These are phyloP conservation scores for Talaromyces sp. DNA, from an alignment of 2,329 filamentous ascomycete genomes.

Conservation along the genomic window DNA sequence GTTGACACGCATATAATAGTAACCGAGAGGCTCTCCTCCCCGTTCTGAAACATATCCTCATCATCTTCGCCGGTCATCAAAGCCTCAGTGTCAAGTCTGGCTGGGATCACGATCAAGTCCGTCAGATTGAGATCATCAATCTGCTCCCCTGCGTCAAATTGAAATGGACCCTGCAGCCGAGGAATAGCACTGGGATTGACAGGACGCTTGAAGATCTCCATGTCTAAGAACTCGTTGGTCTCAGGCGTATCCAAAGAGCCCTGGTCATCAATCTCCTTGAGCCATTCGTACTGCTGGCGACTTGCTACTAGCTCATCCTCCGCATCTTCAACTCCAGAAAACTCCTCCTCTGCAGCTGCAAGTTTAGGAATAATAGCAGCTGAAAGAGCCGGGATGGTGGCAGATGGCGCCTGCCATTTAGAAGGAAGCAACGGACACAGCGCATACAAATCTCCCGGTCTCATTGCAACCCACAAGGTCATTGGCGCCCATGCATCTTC, in stretches of 20 bases:
- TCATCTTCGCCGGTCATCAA: slow-evolving; percentile 50
- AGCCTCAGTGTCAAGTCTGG: slow-evolving; percentile 49
- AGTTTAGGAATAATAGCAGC: slow-evolving; percentile 76
- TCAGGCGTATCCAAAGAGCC: slow-evolving; percentile 43
- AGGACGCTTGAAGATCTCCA: slow-evolving; percentile 56
- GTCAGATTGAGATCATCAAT: slow-evolving; percentile 54
- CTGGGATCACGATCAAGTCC: slow-evolving; percentile 56
- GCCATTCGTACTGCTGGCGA: slow-evolving; percentile 57
- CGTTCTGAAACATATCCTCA: slow-evolving; percentile 36
- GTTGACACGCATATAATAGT: slow-evolving; percentile 57
- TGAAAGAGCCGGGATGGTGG: slow-evolving; percentile 75
- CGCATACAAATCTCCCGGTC: slow-evolving; percentile 86
- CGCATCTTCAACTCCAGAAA: slow-evolving; percentile 26
- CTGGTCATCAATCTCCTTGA: slow-evolving; percentile 52
- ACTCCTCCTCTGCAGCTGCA: slow-evolving; percentile 37
- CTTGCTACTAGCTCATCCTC: slow-evolving; percentile 44
- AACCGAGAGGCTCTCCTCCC: slow-evolving; percentile 50
- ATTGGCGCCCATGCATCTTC: slow-evolving; percentile 80
- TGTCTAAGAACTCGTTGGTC: slow-evolving; percentile 34
- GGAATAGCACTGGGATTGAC: slow-evolving; percentile 52
- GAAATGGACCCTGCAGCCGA: slow-evolving; percentile 59
- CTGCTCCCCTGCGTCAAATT: slow-evolving; percentile 45
- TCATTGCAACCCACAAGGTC: slow-evolving; percentile 97
- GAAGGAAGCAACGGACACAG: slow-evolving; percentile 84
- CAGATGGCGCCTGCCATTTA: slow-evolving; percentile 74